A percentile compares a stretch with the other conserved stretches of the same genome.
These are phyloP conservation scores for Heterobasidion occidentale DNA, from an alignment of 1,284 basidiomycete species.

Conservation along the genomic window DNA sequence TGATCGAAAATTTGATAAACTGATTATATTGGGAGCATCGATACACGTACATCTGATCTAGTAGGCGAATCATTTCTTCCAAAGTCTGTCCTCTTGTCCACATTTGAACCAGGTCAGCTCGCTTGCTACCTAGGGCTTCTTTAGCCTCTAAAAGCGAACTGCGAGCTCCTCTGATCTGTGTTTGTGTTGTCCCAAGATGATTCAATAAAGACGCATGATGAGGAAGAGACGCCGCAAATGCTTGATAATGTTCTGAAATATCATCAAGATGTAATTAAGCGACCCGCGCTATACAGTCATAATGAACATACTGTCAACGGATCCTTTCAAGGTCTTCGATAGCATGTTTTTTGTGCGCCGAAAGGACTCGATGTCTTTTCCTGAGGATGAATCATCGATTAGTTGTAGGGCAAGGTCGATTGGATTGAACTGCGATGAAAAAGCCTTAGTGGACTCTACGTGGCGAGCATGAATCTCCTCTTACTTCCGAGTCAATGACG, in stretches of 20 bases:
- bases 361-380: slow-evolving; percentile 72
- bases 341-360: slow-evolving; percentile 67
- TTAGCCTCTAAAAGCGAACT: slow-evolving; percentile 71
- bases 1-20: slow-evolving; percentile 7
- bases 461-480: slow-evolving; percentile 16
- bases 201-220: slow-evolving; percentile 75
- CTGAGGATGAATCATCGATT: slow-evolving; percentile 63
- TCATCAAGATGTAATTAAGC: slow-evolving; percentile 2
- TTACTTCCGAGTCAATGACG: slow-evolving; percentile 77
- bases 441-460: not conserved
- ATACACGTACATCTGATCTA: slow-evolving; percentile 80
- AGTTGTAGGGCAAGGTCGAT: slow-evolving; percentile 87
- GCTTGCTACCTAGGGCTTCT: slow-evolving; percentile 68
- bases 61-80: slow-evolving; percentile 83
- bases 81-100: slow-evolving; percentile 79
- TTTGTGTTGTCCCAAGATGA: slow-evolving; percentile 65
- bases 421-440: slow-evolving; percentile 68
- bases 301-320: slow-evolving; percentile 67
- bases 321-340: slow-evolving; percentile 72
- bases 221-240: slow-evolving; percentile 85
- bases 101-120: slow-evolving; percentile 81
- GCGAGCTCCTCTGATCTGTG: slow-evolving; percentile 68
- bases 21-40: slow-evolving; percentile 5
- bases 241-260: slow-evolving; percentile 76
- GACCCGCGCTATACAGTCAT: not conserved